phyloP scores from a whole-genome alignment of 2,329 filamentous ascomycete genomes.

The Nemania serpens region DNA sequence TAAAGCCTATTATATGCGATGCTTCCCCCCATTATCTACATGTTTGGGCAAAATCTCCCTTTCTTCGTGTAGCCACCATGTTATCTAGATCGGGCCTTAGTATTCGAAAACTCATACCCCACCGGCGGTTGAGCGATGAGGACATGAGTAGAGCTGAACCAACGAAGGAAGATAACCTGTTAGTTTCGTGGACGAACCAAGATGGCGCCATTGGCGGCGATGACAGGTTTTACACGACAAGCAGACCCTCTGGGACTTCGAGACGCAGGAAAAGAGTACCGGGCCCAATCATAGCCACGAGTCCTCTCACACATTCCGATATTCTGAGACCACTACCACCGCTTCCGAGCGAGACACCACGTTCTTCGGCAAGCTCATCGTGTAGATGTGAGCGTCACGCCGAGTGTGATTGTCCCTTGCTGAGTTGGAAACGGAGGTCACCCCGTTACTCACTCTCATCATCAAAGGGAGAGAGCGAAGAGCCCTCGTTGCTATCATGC shows the following conservation, averaged over 20 bases:
- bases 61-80: slow-evolving; percentile 43
- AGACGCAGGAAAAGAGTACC: slow-evolving; percentile 41
- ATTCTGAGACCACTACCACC: slow-evolving; percentile 46
- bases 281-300: slow-evolving; percentile 46
- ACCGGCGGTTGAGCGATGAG: slow-evolving; percentile 37
- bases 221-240: slow-evolving; percentile 34
- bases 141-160: slow-evolving; percentile 34
- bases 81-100: slow-evolving; percentile 48
- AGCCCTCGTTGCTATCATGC: slow-evolving; percentile 34
- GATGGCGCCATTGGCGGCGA: slow-evolving; percentile 12
- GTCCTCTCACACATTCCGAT: slow-evolving; percentile 47
- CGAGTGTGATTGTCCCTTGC: slow-evolving; percentile 35
- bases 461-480: slow-evolving; percentile 35
- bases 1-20: slow-evolving; percentile 37
- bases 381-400: slow-evolving; percentile 48
- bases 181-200: slow-evolving; percentile 21
- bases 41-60: slow-evolving; percentile 37
- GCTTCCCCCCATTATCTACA: slow-evolving; percentile 33
- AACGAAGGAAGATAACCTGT: slow-evolving; percentile 21
- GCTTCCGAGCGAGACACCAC: slow-evolving; percentile 44
- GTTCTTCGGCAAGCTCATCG: slow-evolving; percentile 53
- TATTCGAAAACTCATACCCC: slow-evolving; percentile 50
- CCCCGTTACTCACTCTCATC: slow-evolving; percentile 44
- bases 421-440: slow-evolving; percentile 40
- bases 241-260: slow-evolving; percentile 36